Evolutionary conservation across 345 rosid genomes (phyloP).

Genomic region (Clausena lansium): DNA sequence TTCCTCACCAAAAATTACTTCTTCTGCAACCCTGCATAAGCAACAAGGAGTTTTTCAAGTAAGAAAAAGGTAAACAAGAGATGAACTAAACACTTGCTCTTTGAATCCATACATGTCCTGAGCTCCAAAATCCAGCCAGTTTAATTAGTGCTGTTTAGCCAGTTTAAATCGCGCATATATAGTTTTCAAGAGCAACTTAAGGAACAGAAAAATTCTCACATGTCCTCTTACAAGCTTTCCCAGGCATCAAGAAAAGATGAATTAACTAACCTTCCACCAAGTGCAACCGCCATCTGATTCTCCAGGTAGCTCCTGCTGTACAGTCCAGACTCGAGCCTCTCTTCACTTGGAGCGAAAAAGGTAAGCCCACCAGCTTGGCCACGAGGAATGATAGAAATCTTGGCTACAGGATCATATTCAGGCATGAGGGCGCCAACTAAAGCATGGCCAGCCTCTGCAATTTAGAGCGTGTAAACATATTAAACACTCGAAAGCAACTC

Average conservation of each 20-base stretch:
- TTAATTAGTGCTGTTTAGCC: not conserved
- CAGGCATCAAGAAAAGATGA: not conserved
- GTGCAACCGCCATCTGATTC: conserved; percentile 99
- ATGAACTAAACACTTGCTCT: not conserved
- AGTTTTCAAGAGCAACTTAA: not conserved
- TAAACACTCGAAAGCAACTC: not conserved
- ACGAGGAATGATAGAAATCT: conserved; percentile 94
- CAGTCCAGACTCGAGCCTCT: conserved; percentile 94
- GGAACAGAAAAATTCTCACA: not conserved
- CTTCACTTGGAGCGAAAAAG: conserved; percentile 94
- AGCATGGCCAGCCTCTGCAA: conserved; percentile 97
- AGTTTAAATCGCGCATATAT: not conserved
- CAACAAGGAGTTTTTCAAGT: not conserved
- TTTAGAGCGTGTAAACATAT: conserved; percentile 4
- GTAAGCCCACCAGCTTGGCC: conserved; percentile 99
- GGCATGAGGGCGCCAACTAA: conserved; percentile 97
- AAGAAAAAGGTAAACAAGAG: not conserved
- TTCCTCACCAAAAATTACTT: conserved; percentile 82
- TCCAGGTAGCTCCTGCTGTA: conserved; percentile 96
- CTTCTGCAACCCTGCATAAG: conserved; percentile 80
- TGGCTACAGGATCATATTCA: conserved; percentile 94
- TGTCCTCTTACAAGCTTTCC: not conserved
- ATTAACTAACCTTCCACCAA: conserved; percentile 84
- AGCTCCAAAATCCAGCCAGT: not conserved
- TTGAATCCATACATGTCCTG: not conserved